Evolutionary conservation across 371 early-diverging fungal genomes (phyloP).

Genomic region (Apophysomyces elegans): DNA sequence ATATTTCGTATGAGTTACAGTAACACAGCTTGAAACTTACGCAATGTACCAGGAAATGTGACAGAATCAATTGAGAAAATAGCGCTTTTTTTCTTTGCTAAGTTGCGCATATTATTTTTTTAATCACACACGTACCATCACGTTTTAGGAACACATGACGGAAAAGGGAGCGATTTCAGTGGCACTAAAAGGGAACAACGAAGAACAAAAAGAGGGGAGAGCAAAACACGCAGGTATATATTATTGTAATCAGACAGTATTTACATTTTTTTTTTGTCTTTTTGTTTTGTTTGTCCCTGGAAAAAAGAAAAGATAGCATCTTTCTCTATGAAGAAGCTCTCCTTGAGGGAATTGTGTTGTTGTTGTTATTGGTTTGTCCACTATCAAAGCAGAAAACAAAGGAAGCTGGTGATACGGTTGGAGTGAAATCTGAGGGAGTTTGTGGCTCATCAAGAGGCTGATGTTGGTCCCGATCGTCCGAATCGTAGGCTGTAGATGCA

Average conservation of each 20-base stretch:
- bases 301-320: not conserved
- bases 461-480: constrained; percentile 3
- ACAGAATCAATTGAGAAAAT: too few species aligned
- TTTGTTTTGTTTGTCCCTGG: not conserved
- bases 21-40: too few species aligned
- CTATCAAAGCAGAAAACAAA: constrained; percentile 3
- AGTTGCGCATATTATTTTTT: too few species aligned
- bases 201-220: too few species aligned
- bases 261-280: not conserved
- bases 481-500: constrained; percentile 2
- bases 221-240: too few species aligned
- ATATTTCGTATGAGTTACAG: too few species aligned
- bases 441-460: not conserved
- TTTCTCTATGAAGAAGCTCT: not conserved
- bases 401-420: not conserved
- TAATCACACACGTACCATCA: too few species aligned
- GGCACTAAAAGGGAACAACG: too few species aligned
- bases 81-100: too few species aligned
- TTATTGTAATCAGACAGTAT: not conserved
- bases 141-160: too few species aligned
- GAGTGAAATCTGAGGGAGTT: not conserved
- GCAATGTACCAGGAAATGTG: too few species aligned
- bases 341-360: not conserved
- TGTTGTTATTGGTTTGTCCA: not conserved
- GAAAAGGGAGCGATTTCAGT: too few species aligned